A percentile compares a stretch with the other conserved stretches of the same genome.
Evolutionary conservation across 2,329 filamentous ascomycete genomes (phyloP).

Genomic region (Beauveria varroae): DNA sequence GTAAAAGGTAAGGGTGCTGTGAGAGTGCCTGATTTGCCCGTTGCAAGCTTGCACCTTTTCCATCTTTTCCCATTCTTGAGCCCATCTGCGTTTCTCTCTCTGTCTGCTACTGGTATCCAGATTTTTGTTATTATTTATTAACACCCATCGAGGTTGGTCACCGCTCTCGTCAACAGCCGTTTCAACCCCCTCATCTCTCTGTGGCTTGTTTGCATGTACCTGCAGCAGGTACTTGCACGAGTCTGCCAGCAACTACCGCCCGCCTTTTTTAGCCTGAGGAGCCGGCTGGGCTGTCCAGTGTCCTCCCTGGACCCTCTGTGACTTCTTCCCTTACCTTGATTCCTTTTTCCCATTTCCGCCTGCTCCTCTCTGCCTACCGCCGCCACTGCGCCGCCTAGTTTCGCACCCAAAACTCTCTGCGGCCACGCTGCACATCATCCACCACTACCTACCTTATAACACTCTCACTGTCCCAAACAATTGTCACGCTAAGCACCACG

Average conservation of each 20-base stretch:
- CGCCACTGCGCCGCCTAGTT: not conserved
- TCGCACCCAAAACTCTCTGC: not conserved
- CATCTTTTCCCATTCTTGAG: not conserved
- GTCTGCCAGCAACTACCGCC: constrained; percentile 13
- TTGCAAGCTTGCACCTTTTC: constrained; percentile 15
- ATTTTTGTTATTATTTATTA: not conserved
- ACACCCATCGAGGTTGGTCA: too few species aligned
- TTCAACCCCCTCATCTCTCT: not conserved
- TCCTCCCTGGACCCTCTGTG: not conserved
- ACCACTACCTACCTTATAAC: not conserved
- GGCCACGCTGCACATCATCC: not conserved
- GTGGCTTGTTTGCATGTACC: not conserved
- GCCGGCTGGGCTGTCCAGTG: constrained; percentile 13
- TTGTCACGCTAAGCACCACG: constrained; percentile 10
- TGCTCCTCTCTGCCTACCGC: not conserved
- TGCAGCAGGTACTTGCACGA: not conserved
- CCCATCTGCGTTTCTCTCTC: not conserved
- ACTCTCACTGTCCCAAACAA: not conserved
- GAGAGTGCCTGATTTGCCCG: constrained; percentile 1
- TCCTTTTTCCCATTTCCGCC: not conserved
- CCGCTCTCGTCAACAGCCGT: too few species aligned
- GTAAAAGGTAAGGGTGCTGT: not conserved
- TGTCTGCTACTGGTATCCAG: not conserved
- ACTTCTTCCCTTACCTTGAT: not conserved
- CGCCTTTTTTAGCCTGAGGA: constrained; percentile 20